Base-by-base conservation (phyloP, 225 moss, liverwort and hornwort genomes). In the Physcomitrellopsis africana region DNA sequence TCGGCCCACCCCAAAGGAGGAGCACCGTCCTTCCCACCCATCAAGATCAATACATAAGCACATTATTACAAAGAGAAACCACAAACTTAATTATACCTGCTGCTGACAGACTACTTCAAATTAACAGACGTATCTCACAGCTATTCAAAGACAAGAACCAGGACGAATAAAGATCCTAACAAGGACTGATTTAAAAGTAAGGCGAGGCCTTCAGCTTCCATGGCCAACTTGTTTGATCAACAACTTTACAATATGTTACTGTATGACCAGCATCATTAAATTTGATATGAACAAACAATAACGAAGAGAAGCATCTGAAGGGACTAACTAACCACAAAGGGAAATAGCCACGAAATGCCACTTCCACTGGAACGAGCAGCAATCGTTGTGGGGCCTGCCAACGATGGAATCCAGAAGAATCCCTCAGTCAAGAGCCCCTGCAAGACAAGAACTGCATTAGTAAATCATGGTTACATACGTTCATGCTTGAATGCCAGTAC, bases 321-420 rank as follows among this genome's bases (percentile, higher is more conserved):
- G 9, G 41, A 63, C 41, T 68, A 54, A 73, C 87, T 76, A 76
- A 87, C 86, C 77, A 89, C 93, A 46, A 99, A 91, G 17, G 99
- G 95, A 23, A 93, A 93, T 3, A 99, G 82, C 99, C 99, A 99
- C 0, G 95, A 76, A 63, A 79, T 70, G 18, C 99, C 99, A 80
- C 82, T 87, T 37, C 99, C 99, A 63, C 55, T 89, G 14, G 83
- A 67, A 47, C 99, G 87, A 29, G 99, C 87, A 37, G 93, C 86
- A 78, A 99, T 86, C 27, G 90, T 99, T 16, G 94, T 99, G 32
- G 99, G 99, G 44, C 99, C 99, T 29, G 92, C 89, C 72, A 99
- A 82, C 24, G 99, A 99, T 22, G 99, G 99, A 79, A 99, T 95
- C 99, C 99, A 99, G 85, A 99, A 99, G 77, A 99, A 99, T 7